Base-by-base conservation (phyloP, 148 eudicot genomes). In the Chenopodium berlandieri region DNA sequence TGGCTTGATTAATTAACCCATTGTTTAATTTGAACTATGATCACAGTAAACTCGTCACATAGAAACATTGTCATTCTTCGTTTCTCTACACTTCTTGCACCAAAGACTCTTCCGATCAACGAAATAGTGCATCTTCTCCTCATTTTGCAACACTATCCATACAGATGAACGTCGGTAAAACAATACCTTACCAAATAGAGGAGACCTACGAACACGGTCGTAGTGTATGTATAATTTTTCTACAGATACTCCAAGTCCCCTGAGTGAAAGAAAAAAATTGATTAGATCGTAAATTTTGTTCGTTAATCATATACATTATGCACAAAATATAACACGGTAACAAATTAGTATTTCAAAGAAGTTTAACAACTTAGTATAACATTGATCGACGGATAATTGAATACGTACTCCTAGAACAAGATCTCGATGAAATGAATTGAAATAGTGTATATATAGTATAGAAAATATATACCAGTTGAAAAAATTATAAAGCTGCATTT, bases 51-150 rank as follows among this genome's bases (percentile, higher is more conserved):
- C 44, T 40, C 6, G 44, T 40, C 44, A 40, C 44, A 40, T 40
- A 40, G 44, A 40, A 40, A 40, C 44, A 6, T 40, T 40, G 44
- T 40, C 44, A 40, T 40, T 5, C 44, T 4, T 40, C 44, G 0
- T 40, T 40, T 13, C 31, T 71, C 8, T 54, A 62, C n/a, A 83
- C 46, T 37, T 78, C 60, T 78, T 83, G 81, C 85, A 83, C 67
- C 81, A 73, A 64, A 83, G 27, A 47, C 67, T 78, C 25, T 6
- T 72, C 6, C 6, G 1, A 4, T 47, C 30, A 50, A 78, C 3
- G 12, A 32, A 7, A 22, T 48, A 78, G 1, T 34, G 78, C 25
- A 67, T 16, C 66, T 78, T 67, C 22, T 73, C 82, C 22, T 34
- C 7, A 46, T 34, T 9, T 2, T 11, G 7, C 50, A 83, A 37